Conservation (phyloP, 805 yeast genomes). For the Starmerella cellae region DNA sequence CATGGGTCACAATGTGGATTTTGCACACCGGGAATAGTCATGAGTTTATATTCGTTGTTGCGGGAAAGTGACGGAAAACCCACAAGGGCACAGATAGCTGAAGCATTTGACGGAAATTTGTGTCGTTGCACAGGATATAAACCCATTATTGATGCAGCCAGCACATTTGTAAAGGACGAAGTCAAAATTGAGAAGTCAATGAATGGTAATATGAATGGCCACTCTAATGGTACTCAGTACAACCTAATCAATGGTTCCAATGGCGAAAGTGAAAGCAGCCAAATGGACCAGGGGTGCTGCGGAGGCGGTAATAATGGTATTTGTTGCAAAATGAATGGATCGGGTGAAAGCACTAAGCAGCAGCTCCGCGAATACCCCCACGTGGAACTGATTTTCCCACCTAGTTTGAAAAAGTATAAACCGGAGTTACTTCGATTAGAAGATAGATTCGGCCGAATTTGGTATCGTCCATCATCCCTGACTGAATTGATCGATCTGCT, state of each 20-base stretch:
- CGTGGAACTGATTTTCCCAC: conserved; percentile 33
- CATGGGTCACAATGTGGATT: conserved; percentile 42
- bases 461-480: conserved; percentile 35
- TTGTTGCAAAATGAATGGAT: not conserved
- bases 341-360: not conserved
- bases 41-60: conserved; percentile 35
- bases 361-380: conserved; percentile 30
- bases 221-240: conserved; percentile 11
- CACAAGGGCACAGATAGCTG: conserved; percentile 31
- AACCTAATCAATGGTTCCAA: not conserved
- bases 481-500: conserved; percentile 29
- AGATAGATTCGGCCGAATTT: conserved; percentile 32
- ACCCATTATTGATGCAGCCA: conserved; percentile 38
- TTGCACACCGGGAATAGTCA: conserved; percentile 40
- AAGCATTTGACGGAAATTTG: conserved; percentile 37
- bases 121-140: conserved; percentile 41
- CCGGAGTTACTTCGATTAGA: conserved; percentile 26
- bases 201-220: conserved; percentile 3
- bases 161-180: conserved; percentile 27
- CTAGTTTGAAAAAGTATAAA: conserved; percentile 25
- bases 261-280: not conserved
- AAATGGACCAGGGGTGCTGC: not conserved
- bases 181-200: conserved; percentile 8
- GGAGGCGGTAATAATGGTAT: not conserved
- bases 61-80: conserved; percentile 31